These are phyloP conservation scores for Phytophthora sp. DNA, from an alignment of 352 stramenopile species.

Conservation along the genomic window DNA sequence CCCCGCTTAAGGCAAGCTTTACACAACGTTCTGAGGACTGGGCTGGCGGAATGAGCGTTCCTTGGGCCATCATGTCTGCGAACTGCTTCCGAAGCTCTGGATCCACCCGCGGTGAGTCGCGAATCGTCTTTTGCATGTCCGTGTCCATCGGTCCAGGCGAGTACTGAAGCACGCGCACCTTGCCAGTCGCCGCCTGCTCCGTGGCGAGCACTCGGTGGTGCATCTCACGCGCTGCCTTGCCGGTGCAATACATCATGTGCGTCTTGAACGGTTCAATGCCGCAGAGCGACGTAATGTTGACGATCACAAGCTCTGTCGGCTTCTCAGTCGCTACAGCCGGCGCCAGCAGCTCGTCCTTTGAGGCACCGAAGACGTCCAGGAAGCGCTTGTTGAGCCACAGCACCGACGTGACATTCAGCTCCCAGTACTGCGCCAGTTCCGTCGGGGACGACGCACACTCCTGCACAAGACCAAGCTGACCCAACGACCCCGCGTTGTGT, in stretches of 20 bases:
- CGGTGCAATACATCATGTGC: slow-evolving; percentile 82
- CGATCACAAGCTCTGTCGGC: slow-evolving; percentile 27
- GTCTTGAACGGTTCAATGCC: slow-evolving; percentile 82
- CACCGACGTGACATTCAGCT: slow-evolving; percentile 88
- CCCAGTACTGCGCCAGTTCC: slow-evolving; percentile 61
- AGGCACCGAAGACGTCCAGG: slow-evolving; percentile 62
- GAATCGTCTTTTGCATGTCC: slow-evolving; percentile 80
- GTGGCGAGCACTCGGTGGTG: slow-evolving; percentile 71
- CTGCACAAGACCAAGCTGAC: slow-evolving; percentile 62
- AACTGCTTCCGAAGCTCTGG: slow-evolving; percentile 51
- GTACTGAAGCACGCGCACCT: slow-evolving; percentile 81
- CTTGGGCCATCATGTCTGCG: slow-evolving; percentile 58
- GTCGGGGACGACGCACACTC: slow-evolving; percentile 49
- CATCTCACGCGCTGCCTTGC: slow-evolving; percentile 91
- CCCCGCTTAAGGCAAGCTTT: slow-evolving; percentile 49
- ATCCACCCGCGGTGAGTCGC: slow-evolving; percentile 52
- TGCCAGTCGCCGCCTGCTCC: slow-evolving; percentile 50
- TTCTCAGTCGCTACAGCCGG: slow-evolving; percentile 1
- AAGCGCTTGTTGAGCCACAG: slow-evolving; percentile 87
- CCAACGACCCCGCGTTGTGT: slow-evolving; percentile 88
- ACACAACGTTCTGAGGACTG: slow-evolving; percentile 72
- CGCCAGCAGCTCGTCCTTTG: slow-evolving; percentile 41
- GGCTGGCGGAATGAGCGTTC: slow-evolving; percentile 53
- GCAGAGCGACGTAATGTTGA: slow-evolving; percentile 88
- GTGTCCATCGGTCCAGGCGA: slow-evolving; percentile 89